Evolutionary conservation across 768 basidiomycete species (phyloP).

Genomic region (Boletellus ananas): DNA sequence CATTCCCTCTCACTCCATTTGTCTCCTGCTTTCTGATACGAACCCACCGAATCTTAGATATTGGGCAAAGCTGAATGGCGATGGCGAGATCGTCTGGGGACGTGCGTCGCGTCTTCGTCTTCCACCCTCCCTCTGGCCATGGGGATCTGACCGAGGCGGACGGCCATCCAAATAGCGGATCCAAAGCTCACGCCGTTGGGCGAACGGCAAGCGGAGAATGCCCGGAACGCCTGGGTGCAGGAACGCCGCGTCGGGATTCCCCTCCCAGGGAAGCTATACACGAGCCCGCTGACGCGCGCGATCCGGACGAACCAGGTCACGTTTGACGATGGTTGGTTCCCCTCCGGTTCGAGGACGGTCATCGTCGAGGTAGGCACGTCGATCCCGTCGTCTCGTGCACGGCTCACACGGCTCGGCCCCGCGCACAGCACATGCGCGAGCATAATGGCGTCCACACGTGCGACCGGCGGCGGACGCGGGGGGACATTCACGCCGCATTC

Average conservation of each 20-base stretch:
- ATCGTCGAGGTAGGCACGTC: constrained; percentile 51
- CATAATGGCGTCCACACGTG: constrained; percentile 65
- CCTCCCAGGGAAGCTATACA: constrained; percentile 19
- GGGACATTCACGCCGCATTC: constrained; percentile 38
- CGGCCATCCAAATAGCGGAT: constrained; percentile 13
- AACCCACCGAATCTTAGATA: constrained; percentile 35
- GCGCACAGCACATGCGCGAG: constrained; percentile 59
- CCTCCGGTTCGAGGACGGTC: constrained; percentile 29
- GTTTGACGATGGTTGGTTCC: constrained; percentile 39
- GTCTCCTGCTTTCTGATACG: background rate
- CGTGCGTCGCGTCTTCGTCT: constrained; percentile 43
- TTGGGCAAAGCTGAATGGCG: constrained; percentile 61
- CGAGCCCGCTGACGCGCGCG: constrained; percentile 57
- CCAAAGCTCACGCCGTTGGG: constrained; percentile 60
- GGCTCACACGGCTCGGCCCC: background rate
- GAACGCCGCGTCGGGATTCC: constrained; percentile 16
- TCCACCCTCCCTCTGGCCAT: background rate
- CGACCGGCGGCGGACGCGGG: constrained; percentile 54
- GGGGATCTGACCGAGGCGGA: background rate
- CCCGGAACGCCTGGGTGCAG: constrained; percentile 12
- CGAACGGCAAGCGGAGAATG: constrained; percentile 46
- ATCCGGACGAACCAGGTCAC: constrained; percentile 52
- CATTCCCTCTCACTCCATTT: background rate
- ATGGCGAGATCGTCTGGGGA: constrained; percentile 69
- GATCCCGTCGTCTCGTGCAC: background rate